Percentiles rank a stretch among this genome's conserved stretches.
Conservation (phyloP, 345 rosid species). For the Zanthoxylum bungeanum region DNA sequence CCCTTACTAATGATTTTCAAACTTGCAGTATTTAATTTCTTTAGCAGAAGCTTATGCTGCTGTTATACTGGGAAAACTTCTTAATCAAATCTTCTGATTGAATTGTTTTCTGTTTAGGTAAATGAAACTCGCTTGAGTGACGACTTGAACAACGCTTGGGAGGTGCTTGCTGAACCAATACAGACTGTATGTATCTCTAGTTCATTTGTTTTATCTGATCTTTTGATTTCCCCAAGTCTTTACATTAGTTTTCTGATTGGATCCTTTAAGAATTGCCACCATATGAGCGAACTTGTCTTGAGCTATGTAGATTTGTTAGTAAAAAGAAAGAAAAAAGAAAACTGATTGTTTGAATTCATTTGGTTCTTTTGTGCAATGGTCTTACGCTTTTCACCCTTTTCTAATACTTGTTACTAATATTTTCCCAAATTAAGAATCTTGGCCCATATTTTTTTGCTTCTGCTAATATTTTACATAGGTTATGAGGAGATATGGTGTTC, state of each 20-base stretch:
- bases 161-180: constrained; percentile 96
- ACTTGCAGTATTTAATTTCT: not conserved
- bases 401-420: too few relatives aligned
- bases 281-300: too few relatives aligned
- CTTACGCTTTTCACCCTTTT: not conserved
- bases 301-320: not conserved
- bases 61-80: not conserved
- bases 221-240: not conserved
- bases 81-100: not conserved
- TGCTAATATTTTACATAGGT: constrained; percentile 37
- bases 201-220: not conserved
- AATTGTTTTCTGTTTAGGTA: constrained; percentile 41
- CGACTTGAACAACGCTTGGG: constrained; percentile 89
- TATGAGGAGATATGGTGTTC: constrained; percentile 91
- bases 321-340: not conserved
- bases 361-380: not conserved
- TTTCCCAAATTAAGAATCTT: not conserved
- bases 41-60: not conserved
- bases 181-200: constrained; percentile 64
- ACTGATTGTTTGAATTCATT: too few relatives aligned
- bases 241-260: not conserved
- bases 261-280: too few relatives aligned
- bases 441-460: not conserved
- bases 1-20: not conserved
- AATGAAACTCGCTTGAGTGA: constrained; percentile 70